These are phyloP conservation scores for Backusella psychrophila DNA, from an alignment of 192 early-diverging fungal species.

Conservation along the genomic window DNA sequence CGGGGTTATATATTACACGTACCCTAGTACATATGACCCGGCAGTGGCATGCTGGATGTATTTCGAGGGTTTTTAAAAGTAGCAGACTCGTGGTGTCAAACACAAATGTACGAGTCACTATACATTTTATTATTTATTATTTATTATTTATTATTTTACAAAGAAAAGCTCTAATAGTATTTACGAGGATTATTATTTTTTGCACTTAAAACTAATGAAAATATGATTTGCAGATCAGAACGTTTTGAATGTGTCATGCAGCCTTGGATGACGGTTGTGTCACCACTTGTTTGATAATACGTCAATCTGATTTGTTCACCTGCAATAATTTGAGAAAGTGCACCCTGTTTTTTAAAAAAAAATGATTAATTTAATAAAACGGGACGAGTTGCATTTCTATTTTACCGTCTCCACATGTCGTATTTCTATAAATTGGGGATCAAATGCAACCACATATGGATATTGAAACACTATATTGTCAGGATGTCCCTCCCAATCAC, in stretches of 20 bases:
- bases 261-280: conserved; percentile 24
- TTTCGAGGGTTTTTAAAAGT: no score
- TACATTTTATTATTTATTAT: neutral
- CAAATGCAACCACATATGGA: conserved; percentile 92
- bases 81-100: no score
- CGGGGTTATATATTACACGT: no score
- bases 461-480: conserved; percentile 56
- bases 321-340: conserved; percentile 55
- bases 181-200: neutral
- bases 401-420: conserved; percentile 72
- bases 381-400: neutral
- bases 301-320: conserved; percentile 55
- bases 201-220: conserved; percentile 2
- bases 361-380: neutral
- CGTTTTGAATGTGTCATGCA: conserved; percentile 30
- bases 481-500: conserved; percentile 37
- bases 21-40: no score
- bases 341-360: conserved; percentile 35
- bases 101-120: no score
- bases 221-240: conserved; percentile 22
- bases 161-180: neutral
- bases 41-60: no score
- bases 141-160: neutral
- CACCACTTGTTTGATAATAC: conserved; percentile 16
- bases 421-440: conserved; percentile 87